These are phyloP conservation scores for Marvania coccoides DNA, from an alignment of 139 green algal species.

Conservation along the genomic window DNA sequence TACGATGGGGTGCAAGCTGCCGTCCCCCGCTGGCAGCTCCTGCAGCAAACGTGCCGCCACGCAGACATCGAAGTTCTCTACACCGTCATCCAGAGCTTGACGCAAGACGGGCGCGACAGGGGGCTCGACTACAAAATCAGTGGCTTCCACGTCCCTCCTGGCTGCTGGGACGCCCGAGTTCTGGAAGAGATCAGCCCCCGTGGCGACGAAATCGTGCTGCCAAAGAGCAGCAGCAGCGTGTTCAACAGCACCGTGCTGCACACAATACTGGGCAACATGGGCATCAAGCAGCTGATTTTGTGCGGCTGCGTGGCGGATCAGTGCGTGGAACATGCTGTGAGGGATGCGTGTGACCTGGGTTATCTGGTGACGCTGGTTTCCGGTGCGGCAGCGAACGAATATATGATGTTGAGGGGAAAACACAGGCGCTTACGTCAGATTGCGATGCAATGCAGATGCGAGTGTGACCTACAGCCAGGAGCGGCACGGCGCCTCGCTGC, in stretches of 20 bases:
- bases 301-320: slow-evolving; percentile 61
- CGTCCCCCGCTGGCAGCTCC: not conserved
- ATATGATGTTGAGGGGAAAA: not conserved
- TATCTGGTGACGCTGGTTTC: slow-evolving; percentile 52
- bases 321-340: slow-evolving; percentile 62
- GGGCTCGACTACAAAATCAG: slow-evolving; percentile 63
- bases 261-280: slow-evolving; percentile 46
- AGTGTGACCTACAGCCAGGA: slow-evolving; percentile 40
- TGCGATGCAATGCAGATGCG: slow-evolving; percentile 30
- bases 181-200: slow-evolving; percentile 36
- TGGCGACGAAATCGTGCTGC: slow-evolving; percentile 57
- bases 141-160: slow-evolving; percentile 66
- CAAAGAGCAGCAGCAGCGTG: slow-evolving; percentile 54
- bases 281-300: slow-evolving; percentile 41
- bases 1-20: too few species aligned
- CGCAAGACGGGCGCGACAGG: slow-evolving; percentile 49
- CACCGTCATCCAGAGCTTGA: slow-evolving; percentile 54
- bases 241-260: slow-evolving; percentile 56
- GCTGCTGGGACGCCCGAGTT: slow-evolving; percentile 46
- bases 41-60: slow-evolving; percentile 8
- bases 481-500: slow-evolving; percentile 36
- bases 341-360: slow-evolving; percentile 53
- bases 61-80: slow-evolving; percentile 53
- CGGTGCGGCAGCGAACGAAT: not conserved
- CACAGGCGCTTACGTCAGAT: not conserved